Base-by-base conservation (phyloP, 2,329 filamentous ascomycete genomes). In the Thelonectria blattea region DNA sequence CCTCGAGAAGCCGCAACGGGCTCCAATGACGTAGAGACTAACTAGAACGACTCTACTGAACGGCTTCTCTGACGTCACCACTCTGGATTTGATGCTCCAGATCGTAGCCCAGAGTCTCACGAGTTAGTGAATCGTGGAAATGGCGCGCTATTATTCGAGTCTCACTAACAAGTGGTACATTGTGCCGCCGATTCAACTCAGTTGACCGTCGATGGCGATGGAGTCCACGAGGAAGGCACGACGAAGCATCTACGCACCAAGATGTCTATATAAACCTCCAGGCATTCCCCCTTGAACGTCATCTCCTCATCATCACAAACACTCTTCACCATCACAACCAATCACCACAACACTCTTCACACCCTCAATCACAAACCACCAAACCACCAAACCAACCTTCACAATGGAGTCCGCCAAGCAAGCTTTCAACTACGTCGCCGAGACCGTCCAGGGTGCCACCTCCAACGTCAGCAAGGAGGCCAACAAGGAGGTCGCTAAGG, bases 401-500 rank as follows among this genome's bases (percentile, higher is more conserved):
- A 42, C 66, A 77, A 85, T 85, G 83, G 83, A 85, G 67, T 75
- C 79, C 68, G 65, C 79, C 69, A 83, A 83, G 81, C 85, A 89
- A 79, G 83, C 82, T 74, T 83, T 78, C 79, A 89, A 89, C 85
- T 89, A 89, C 84, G 86, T 89, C 78, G 78, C 85, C 68, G 88
- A 91, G 83, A 80, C 80, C 68, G 75, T 89, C 72, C 83, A 89
- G 81, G 82, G 86, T 70, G 79, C 80, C 52, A 72, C 80, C 67
- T 78, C 82, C 63, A 80, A 81, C 70, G 81, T 83, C 65, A 85
- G 81, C 80, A 90, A 91, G 84, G 87, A 90, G 81, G 79, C 80
- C 80, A 90, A 90, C 86, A 90, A 90, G 85, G 75, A 81, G 68
- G 79, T 87, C 68, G 88, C 88, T 75, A 90, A 90, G 83, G 83